phyloP scores from a whole-genome alignment of 2,329 filamentous ascomycete species.

The Fusarium annulatum region DNA sequence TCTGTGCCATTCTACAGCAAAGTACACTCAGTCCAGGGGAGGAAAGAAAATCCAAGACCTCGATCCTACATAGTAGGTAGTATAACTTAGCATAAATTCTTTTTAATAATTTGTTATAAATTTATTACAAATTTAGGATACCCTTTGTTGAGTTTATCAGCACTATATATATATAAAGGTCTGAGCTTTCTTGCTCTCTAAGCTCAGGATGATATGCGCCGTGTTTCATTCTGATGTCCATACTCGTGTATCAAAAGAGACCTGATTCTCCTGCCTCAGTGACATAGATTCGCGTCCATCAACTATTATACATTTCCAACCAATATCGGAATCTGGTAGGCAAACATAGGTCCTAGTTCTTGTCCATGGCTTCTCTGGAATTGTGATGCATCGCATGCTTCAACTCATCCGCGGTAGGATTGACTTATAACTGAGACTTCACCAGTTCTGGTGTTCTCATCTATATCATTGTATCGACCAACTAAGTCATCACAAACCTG shows the following conservation, averaged over 20 bases:
- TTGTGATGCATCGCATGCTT: not conserved
- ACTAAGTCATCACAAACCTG: slow-evolving; percentile 12
- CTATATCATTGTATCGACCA: not conserved
- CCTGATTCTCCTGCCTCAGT: not conserved
- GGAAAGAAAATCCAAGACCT: not conserved
- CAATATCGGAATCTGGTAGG: not conserved
- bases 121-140: not conserved
- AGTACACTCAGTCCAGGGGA: not conserved
- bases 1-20: not conserved
- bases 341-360: not conserved
- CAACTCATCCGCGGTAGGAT: not conserved
- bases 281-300: not conserved
- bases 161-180: not conserved
- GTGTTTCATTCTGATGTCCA: not conserved
- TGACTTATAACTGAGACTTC: not conserved
- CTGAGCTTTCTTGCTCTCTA: not conserved
- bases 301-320: not conserved
- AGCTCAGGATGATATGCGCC: not conserved
- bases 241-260: no score
- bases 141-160: not conserved
- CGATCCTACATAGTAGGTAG: not conserved
- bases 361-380: not conserved
- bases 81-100: not conserved
- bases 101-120: not conserved
- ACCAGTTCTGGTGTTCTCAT: not conserved